A percentile compares a stretch with the other conserved stretches of the same genome.
phyloP scores from a whole-genome alignment of 148 eudicot genomes.

The Rhododendron mucronatum region DNA sequence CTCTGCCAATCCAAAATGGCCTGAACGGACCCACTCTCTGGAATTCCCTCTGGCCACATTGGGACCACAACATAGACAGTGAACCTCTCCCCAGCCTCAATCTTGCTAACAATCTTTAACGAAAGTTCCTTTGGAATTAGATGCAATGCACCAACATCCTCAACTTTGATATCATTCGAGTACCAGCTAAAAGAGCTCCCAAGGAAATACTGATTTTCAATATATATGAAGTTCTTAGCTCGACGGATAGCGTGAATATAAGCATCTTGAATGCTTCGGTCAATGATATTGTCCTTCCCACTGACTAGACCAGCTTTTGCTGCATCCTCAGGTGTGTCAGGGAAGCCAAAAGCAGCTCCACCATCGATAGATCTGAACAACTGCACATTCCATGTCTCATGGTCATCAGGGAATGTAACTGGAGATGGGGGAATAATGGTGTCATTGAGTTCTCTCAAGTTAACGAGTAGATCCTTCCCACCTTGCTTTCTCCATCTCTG shows the following conservation, averaged over 20 bases:
- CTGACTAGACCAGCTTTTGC: slow-evolving; percentile 73
- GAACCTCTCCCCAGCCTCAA: slow-evolving; percentile 55
- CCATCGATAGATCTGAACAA: slow-evolving; percentile 78
- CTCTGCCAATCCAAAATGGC: slow-evolving; percentile 16
- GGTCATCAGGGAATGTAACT: slow-evolving; percentile 57
- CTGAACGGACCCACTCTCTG: slow-evolving; percentile 12
- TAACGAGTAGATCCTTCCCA: slow-evolving; percentile 57
- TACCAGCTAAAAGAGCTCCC: slow-evolving; percentile 67
- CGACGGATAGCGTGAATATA: slow-evolving; percentile 74
- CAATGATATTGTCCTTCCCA: slow-evolving; percentile 75
- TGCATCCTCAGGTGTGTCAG: slow-evolving; percentile 74
- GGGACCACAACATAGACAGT: slow-evolving; percentile 12
- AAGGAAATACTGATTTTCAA: slow-evolving; percentile 76
- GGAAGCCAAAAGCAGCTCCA: slow-evolving; percentile 84
- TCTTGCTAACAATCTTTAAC: slow-evolving; percentile 65
- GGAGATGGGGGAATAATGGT: slow-evolving; percentile 68
- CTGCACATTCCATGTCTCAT: slow-evolving; percentile 79
- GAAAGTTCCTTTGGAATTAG: slow-evolving; percentile 74
- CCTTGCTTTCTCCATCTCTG: slow-evolving; percentile 92
- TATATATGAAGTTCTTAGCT: slow-evolving; percentile 64
- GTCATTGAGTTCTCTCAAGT: slow-evolving; percentile 52
- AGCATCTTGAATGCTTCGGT: slow-evolving; percentile 78
- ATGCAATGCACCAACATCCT: slow-evolving; percentile 63
- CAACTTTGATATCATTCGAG: slow-evolving; percentile 36
- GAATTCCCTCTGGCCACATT: slow-evolving; percentile 15